Base-by-base conservation (phyloP, 2,329 filamentous ascomycete species). In the Bipolaris bicolor region DNA sequence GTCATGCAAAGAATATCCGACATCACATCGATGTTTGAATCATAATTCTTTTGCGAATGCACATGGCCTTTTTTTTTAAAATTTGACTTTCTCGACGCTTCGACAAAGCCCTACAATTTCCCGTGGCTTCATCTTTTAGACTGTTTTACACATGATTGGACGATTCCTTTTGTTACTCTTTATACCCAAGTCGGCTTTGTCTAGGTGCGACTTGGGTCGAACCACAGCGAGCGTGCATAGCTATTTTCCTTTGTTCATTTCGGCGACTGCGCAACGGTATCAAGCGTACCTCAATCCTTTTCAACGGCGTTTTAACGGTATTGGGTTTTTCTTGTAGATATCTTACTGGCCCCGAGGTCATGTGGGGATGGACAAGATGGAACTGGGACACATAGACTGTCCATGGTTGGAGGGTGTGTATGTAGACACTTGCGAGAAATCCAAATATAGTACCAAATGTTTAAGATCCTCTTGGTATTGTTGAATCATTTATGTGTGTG, bases 11-110 rank as follows among this genome's bases (percentile, higher is more conserved):
- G 74, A 59, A 64, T 77, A 58, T 66, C 68, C 15, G 65, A 71
- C 47, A 55, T 74, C 49, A 76, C 72, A n/a, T 72, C 72, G 52
- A 70, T 73, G 62, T 65, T 76, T 29, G 74, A 76, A 62, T 70
- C 48, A 52, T 74, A 65, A 66, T 49, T n/a, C 20, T 26, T 2
- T 16, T 29, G 47, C 49, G 24, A 34, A n/a, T 16, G 22, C 26
- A 49, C 15, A 40, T 34, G 39, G 34, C 37, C 49, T n/a, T 44
- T 49, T 34, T 33, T 20, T 29, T 4, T n/a, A n/a, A n/a, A 29
- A 10, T 29, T 53, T 44, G 36, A 52, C 34, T 18, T 36, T 44
- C 57, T 41, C 48, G 47, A 22, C 24, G 33, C 39, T 49, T 31
- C 52, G 24, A 49, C 37, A 22, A 45, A 44, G 49, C 39, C 29